Evolutionary conservation across 169 alveolate genomes (phyloP).

Genomic region (Pseudocohnilembus persalinus): DNA sequence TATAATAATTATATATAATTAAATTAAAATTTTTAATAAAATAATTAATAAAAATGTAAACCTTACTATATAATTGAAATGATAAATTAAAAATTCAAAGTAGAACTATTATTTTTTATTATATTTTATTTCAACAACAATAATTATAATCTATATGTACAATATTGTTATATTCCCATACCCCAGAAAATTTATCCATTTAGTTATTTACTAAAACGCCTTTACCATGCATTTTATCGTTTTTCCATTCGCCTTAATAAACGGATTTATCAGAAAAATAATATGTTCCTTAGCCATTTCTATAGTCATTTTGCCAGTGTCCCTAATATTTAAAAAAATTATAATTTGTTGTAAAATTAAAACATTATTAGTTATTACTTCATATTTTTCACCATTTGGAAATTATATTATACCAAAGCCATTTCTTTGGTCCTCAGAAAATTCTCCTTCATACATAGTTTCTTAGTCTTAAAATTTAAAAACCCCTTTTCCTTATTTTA

Average conservation of each 20-base stretch:
- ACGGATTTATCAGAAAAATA: slow-evolving; percentile 8
- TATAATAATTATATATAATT: too few species aligned
- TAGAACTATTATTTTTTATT: too few species aligned
- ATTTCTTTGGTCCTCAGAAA: not conserved
- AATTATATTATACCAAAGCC: not conserved
- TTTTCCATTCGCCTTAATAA: slow-evolving; percentile 25
- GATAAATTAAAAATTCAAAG: too few species aligned
- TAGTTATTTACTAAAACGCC: not conserved
- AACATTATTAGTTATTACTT: not conserved
- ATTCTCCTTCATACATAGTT: not conserved
- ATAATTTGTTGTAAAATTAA: not conserved
- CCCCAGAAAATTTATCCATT: not conserved
- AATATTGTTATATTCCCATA: not conserved
- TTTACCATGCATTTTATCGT: slow-evolving; percentile 15
- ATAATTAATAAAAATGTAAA: too few species aligned
- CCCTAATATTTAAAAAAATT: not conserved
- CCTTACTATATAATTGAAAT: too few species aligned
- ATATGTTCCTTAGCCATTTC: slow-evolving; percentile 15
- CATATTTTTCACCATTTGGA: not conserved
- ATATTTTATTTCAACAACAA: not conserved
- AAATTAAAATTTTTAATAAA: too few species aligned
- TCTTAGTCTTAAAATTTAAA: not conserved
- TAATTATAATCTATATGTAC: too few species aligned
- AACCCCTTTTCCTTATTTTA: slow-evolving; percentile 9
- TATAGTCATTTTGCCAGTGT: slow-evolving; percentile 4